phyloP scores from a whole-genome alignment of 805 yeast genomes.

The Sugiyamaella qingdaonensis region DNA sequence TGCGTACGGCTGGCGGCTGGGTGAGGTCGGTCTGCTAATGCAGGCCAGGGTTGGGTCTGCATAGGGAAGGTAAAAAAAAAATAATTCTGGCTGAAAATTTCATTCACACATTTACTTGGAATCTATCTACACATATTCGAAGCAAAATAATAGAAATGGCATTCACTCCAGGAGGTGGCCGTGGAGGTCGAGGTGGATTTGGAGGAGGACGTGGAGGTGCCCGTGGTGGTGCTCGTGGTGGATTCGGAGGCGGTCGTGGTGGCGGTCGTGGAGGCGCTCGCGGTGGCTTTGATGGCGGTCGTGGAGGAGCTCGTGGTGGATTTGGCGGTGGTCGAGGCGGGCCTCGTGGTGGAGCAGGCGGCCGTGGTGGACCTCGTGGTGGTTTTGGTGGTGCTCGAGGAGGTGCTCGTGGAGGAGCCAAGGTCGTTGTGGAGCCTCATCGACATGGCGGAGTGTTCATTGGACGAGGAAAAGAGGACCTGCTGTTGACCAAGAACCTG shows the following conservation, averaged over 20 bases:
- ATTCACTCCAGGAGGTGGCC: conserved; percentile 56
- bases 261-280: conserved; percentile 36
- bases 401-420: conserved; percentile 69
- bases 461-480: conserved; percentile 99
- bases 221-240: conserved; percentile 34
- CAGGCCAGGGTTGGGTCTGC: no score
- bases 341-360: conserved; percentile 46
- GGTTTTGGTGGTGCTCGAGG: conserved; percentile 55
- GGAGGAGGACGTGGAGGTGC: conserved; percentile 34
- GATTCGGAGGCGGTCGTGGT: conserved; percentile 33
- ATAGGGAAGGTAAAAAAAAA: neutral
- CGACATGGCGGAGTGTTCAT: conserved; percentile 97
- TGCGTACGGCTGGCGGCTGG: no score
- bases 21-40: no score
- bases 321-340: conserved; percentile 42
- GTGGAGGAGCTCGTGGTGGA: conserved; percentile 46
- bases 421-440: conserved; percentile 97
- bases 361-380: conserved; percentile 53
- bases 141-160: conserved; percentile 52
- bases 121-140: neutral
- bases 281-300: conserved; percentile 27
- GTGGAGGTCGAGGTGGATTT: conserved; percentile 24
- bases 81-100: neutral
- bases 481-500: conserved; percentile 86
- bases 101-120: neutral